Evolutionary conservation across 345 rosid species (phyloP), one percentile per base, ranked within the genome.

Genomic region (Eucalyptus pauciflora): DNA sequence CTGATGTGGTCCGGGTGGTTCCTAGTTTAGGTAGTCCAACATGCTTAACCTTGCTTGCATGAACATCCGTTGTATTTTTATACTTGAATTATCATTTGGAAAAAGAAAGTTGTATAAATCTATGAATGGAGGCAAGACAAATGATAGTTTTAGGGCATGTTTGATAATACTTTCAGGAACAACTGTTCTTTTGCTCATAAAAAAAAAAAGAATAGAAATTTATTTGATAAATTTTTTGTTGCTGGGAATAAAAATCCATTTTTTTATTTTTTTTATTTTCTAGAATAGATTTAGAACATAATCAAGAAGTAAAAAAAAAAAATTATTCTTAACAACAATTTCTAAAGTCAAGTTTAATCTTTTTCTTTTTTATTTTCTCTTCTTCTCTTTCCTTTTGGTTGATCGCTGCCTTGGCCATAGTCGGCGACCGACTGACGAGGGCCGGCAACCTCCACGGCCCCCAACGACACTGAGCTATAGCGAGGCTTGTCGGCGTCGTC

Each of bases 271-370:
- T 52, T 18, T 2, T 2, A 10, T 52, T 52, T 52, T 0, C 0
- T 0, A 0, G 3, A 52, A 52, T 52, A 52, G 2, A 8, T 52
- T 52, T 52, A 0, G 5, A 52, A 52, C 0, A 8, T 0, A 52
- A 52, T 52, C 0, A 52, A 52, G 7, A 52, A 52, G 0, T 18
- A 18, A 52, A 52, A 18, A 50, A 18, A 52, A 18, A 50, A 18
- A 52, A 18, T 52, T 52, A 52, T 7, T 52, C 8, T 52, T 3
- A 52, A 0, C 8, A 3, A 52, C 5, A 8, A 52, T 52, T 52
- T 20, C 25, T 52, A 18, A 20, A 52, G 20, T 52, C 25, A 52
- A 52, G 25, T 52, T 52, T 52, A 8, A 52, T 52, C 3, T 52
- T 24, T 24, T 52, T 52, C 2, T 52, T 18, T 52, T 18, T 18